A percentile compares a stretch with the other conserved stretches of the same genome.
phyloP scores from a whole-genome alignment of 1,139 yeast species.

The Pichia norvegensis region DNA sequence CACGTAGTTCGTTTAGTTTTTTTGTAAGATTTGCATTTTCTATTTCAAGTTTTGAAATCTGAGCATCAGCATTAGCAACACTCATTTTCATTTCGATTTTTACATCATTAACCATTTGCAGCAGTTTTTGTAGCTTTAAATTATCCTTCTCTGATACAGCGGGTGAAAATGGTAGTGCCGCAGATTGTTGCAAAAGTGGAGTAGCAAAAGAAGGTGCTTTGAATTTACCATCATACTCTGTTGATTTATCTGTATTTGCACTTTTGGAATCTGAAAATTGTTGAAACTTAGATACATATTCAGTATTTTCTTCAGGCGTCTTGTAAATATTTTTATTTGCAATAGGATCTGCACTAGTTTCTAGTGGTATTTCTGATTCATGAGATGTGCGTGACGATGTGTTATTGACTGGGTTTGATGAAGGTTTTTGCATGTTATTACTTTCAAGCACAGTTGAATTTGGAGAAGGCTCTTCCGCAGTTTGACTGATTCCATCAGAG shows the following conservation, averaged over 20 bases:
- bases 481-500: not conserved
- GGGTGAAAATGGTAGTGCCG: constrained; percentile 17
- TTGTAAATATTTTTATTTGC: constrained; percentile 1
- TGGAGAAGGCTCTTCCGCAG: not conserved
- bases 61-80: constrained; percentile 24
- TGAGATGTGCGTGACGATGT: not conserved
- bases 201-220: constrained; percentile 5
- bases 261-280: not conserved
- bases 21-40: constrained; percentile 16
- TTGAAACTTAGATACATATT: not conserved
- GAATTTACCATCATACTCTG: not conserved
- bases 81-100: constrained; percentile 25
- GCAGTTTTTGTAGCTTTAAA: constrained; percentile 20
- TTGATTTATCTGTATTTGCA: not conserved
- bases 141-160: constrained; percentile 17
- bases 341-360: not conserved
- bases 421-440: too few species aligned
- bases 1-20: not conserved
- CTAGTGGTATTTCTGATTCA: not conserved
- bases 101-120: constrained; percentile 22
- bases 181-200: constrained; percentile 4
- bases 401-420: not conserved
- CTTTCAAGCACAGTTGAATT: not conserved
- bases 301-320: not conserved
- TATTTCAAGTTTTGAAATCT: constrained; percentile 23